Percentiles rank a stretch among this genome's conserved stretches.
Conservation (phyloP, 306 rosid genomes). For the Senna siamea region DNA sequence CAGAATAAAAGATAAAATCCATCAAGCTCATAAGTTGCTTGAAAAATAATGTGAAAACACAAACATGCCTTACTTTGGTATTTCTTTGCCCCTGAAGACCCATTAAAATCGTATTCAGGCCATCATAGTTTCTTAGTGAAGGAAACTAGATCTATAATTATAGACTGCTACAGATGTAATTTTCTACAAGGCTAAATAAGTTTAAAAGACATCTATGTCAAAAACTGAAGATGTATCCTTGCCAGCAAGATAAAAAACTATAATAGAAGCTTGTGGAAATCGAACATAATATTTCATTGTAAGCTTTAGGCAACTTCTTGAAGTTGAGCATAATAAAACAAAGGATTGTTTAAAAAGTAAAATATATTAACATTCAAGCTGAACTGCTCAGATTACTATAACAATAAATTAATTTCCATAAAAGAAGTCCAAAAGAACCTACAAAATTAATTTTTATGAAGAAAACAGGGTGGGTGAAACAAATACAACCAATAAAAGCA, state of each 20-base stretch:
- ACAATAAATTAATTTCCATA: neutral
- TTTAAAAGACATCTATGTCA: too few relatives aligned
- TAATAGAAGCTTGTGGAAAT: too few relatives aligned
- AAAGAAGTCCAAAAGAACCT: neutral
- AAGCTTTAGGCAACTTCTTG: neutral
- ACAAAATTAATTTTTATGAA: neutral
- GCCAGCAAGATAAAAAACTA: too few relatives aligned
- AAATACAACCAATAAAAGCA: neutral
- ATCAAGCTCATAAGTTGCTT: neutral
- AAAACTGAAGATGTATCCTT: too few relatives aligned
- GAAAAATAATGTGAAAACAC: neutral
- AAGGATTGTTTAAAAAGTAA: neutral
- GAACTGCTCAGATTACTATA: neutral
- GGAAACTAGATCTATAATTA: too few relatives aligned
- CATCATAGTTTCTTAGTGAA: too few relatives aligned
- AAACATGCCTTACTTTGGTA: too few relatives aligned
- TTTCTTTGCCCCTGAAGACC: too few relatives aligned
- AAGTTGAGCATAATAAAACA: neutral
- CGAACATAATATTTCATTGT: neutral
- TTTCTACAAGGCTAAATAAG: too few relatives aligned
- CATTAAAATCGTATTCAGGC: too few relatives aligned
- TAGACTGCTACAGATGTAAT: too few relatives aligned
- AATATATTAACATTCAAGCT: neutral
- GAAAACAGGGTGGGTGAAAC: neutral
- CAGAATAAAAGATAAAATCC: slow-evolving; percentile 33